These are phyloP conservation scores for Claviceps arundinis DNA, from an alignment of 2,329 filamentous ascomycete species.

Conservation along the genomic window DNA sequence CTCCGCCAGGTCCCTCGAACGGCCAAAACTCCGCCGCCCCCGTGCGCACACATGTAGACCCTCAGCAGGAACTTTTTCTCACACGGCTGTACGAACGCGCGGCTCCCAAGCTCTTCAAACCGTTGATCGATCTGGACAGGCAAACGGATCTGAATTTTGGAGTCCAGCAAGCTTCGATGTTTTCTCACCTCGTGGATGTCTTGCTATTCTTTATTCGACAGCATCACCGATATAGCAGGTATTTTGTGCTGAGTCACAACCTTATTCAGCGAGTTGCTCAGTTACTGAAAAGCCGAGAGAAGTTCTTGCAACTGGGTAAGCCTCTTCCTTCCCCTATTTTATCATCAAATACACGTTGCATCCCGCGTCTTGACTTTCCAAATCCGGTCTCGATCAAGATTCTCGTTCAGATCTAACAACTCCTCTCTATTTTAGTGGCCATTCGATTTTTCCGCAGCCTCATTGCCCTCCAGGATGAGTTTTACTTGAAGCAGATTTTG, in stretches of 20 bases:
- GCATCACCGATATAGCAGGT: constrained; percentile 75
- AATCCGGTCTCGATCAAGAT: no score
- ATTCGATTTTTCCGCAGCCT: constrained; percentile 89
- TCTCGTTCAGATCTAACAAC: background rate
- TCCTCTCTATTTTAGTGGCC: constrained; percentile 43
- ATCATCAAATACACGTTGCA: background rate
- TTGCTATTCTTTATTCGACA: constrained; percentile 88
- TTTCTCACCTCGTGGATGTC: constrained; percentile 82
- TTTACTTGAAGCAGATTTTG: constrained; percentile 75
- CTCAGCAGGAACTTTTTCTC: constrained; percentile 75
- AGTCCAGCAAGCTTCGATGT: constrained; percentile 79
- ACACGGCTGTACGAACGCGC: constrained; percentile 82
- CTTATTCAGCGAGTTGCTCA: constrained; percentile 69
- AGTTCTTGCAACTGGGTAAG: constrained; percentile 81
- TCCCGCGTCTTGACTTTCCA: no score
- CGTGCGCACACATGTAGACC: constrained; percentile 44
- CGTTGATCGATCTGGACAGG: constrained; percentile 66
- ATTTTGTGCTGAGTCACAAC: constrained; percentile 71
- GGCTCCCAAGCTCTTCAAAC: constrained; percentile 73
- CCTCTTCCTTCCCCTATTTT: background rate
- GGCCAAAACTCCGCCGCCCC: constrained; percentile 56
- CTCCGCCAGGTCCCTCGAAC: constrained; percentile 36
- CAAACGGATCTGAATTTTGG: constrained; percentile 56
- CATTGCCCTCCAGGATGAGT: constrained; percentile 76
- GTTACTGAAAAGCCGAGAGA: constrained; percentile 70